Evolutionary conservation across 192 early-diverging fungal species (phyloP), one percentile per base, ranked within the genome.

Genomic region (Coemansia sp.): DNA sequence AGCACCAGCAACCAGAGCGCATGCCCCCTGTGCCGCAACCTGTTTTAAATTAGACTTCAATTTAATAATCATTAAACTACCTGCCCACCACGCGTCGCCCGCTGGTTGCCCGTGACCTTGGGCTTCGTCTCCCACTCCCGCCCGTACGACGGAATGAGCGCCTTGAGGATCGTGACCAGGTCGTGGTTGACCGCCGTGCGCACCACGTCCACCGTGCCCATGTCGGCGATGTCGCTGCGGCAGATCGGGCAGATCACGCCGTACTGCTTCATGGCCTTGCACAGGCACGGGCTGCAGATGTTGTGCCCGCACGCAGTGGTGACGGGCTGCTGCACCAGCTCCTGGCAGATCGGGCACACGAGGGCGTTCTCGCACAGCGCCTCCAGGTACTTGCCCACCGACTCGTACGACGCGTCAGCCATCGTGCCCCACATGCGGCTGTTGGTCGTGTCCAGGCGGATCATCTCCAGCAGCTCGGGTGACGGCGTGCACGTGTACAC

Each of bases 1-100:
- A 75, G 69, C 24, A 85, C 89, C 6, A 87, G 86, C 77, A 87
- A 85, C 72, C 88, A 90, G 69, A 88, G 88, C 53, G 85, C 89
- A 1, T 92, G 91, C 61, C 91, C 91, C 17, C 63, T 92, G 60
- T 92, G 91, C 70, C 85, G 91, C 27, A 85, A 77, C 13, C 62
- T 84, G 64, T 84, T 84, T 53, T 84, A 51, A 66, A 51, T 60
- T 45, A 17, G 17, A 48, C 16, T 45, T 45, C 5, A 46, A 46
- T 21, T 21, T n/a, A 48, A 19, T 44, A 21, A 29, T 14, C 6
- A 9, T 54, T 54, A 59, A 4, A 66, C 61, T 10, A 64, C 17
- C 31, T 36, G 45, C 14, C 67, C 64, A 17, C 29, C 39, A 19
- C 77, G 71, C 31, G 45, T 19, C 3, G 68, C 77, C 33, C 59